A percentile compares a stretch with the other conserved stretches of the same genome.
Evolutionary conservation across 148 eudicot genomes (phyloP).

Genomic region (Gaultheria prostrata): DNA sequence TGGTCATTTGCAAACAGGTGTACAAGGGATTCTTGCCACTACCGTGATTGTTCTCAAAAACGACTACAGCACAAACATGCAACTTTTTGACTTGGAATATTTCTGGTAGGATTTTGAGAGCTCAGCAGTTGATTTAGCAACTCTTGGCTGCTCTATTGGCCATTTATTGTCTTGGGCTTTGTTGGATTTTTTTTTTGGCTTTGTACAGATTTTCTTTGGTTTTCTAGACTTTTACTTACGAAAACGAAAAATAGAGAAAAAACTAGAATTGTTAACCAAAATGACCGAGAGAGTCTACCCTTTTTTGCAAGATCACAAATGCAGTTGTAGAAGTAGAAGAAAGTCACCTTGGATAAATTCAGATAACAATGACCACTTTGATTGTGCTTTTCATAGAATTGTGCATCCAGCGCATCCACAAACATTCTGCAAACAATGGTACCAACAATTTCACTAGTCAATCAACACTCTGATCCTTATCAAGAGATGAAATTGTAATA

Average conservation of each 20-base stretch:
- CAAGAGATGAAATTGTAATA: background rate
- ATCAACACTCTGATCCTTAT: background rate
- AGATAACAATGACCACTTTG: slow-evolving; percentile 62
- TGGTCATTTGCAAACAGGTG: too few species aligned
- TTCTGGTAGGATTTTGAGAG: too few species aligned
- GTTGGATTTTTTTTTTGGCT: background rate
- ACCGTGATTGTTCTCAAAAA: too few species aligned
- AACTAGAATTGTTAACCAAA: background rate
- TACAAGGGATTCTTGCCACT: too few species aligned
- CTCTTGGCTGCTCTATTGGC: background rate
- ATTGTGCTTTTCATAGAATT: slow-evolving; percentile 66
- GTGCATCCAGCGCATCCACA: slow-evolving; percentile 72
- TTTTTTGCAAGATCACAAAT: background rate
- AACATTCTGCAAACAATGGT: slow-evolving; percentile 64
- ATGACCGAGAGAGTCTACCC: background rate
- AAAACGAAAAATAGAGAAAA: background rate
- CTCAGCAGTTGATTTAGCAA: too few species aligned
- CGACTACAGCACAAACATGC: too few species aligned
- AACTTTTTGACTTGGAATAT: too few species aligned
- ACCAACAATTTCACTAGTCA: background rate
- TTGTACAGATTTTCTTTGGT: background rate
- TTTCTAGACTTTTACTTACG: background rate
- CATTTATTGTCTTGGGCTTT: too few species aligned
- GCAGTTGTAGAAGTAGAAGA: background rate
- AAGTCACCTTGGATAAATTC: slow-evolving; percentile 67